Percentiles rank a stretch among this genome's conserved stretches.
These are phyloP conservation scores for Rhizopus delemar DNA, from an alignment of 371 early-diverging fungal genomes.

Conservation along the genomic window DNA sequence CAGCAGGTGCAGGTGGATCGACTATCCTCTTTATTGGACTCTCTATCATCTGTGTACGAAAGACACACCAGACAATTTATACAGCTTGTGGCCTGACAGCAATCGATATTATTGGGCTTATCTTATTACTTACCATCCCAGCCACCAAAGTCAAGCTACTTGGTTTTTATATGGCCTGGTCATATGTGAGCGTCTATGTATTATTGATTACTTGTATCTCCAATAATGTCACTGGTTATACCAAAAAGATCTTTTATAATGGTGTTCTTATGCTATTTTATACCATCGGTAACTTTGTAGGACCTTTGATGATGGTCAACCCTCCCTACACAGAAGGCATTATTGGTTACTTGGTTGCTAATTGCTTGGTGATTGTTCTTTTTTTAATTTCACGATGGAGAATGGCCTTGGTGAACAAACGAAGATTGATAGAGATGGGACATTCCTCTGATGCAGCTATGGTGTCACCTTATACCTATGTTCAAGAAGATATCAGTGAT, in stretches of 20 bases:
- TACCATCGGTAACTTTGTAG: conserved; percentile 36
- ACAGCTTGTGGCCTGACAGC: conserved; percentile 22
- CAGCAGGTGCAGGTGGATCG: conserved; percentile 22
- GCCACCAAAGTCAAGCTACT: conserved; percentile 16
- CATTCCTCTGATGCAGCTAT: conserved; percentile 18
- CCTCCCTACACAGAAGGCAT: conserved; percentile 30
- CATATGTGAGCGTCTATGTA: conserved; percentile 24
- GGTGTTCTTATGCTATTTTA: conserved; percentile 30
- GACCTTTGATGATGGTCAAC: conserved; percentile 35
- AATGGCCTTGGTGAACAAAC: conserved; percentile 26
- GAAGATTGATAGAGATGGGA: conserved; percentile 19
- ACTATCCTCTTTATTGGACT: conserved; percentile 18
- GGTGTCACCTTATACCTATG: conserved; percentile 16
- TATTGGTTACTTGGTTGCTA: conserved; percentile 28
- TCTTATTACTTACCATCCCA: conserved; percentile 29
- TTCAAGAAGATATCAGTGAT: conserved; percentile 44
- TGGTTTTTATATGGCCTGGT: conserved; percentile 31
- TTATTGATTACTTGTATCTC: conserved; percentile 28
- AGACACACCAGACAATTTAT: conserved; percentile 21
- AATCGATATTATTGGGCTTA: conserved; percentile 21
- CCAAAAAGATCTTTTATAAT: conserved; percentile 34
- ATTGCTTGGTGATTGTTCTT: conserved; percentile 19
- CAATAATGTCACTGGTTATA: conserved; percentile 35
- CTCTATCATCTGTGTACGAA: conserved; percentile 14
- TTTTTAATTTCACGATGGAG: conserved; percentile 26